These are phyloP conservation scores for Tetracladium maxilliforme DNA, from an alignment of 2,329 filamentous ascomycete genomes.

Conservation along the genomic window DNA sequence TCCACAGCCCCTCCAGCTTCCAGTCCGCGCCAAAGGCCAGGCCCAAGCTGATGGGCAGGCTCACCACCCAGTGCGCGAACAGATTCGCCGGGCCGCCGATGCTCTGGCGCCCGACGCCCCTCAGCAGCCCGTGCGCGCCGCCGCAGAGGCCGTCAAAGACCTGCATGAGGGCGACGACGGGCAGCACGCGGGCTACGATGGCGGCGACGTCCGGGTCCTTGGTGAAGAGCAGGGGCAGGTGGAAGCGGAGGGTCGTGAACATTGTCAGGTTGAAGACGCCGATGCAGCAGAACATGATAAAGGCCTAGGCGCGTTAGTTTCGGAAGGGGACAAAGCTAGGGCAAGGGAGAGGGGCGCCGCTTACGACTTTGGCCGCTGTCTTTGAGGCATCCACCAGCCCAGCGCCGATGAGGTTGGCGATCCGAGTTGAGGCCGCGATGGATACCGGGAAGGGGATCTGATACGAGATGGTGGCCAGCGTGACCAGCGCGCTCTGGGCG, in stretches of 20 bases:
- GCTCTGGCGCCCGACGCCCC: slow-evolving; percentile 77
- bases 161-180: slow-evolving; percentile 77
- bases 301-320: slow-evolving; percentile 22
- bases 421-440: slow-evolving; percentile 74
- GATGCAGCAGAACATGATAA: slow-evolving; percentile 52
- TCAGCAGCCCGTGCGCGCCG: slow-evolving; percentile 69
- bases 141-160: slow-evolving; percentile 72
- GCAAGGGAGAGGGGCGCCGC: slow-evolving; percentile 12
- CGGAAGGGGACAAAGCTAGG: slow-evolving; percentile 1
- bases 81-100: slow-evolving; percentile 84
- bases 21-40: slow-evolving; percentile 64
- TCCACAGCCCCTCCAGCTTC: slow-evolving; percentile 72
- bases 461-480: slow-evolving; percentile 66
- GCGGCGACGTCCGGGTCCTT: slow-evolving; percentile 53
- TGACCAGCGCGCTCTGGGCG: slow-evolving; percentile 75
- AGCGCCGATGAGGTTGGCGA: slow-evolving; percentile 86
- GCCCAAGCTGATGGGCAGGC: slow-evolving; percentile 69
- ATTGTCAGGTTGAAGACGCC: slow-evolving; percentile 66
- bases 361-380: slow-evolving; percentile 61
- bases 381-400: slow-evolving; percentile 68
- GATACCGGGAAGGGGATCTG: slow-evolving; percentile 86
- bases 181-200: slow-evolving; percentile 56
- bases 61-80: slow-evolving; percentile 73
- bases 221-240: slow-evolving; percentile 70
- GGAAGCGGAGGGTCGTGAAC: slow-evolving; percentile 51